These are phyloP conservation scores for Acidomyces sp. DNA, from an alignment of 495 filamentous ascomycete genomes.

Conservation along the genomic window DNA sequence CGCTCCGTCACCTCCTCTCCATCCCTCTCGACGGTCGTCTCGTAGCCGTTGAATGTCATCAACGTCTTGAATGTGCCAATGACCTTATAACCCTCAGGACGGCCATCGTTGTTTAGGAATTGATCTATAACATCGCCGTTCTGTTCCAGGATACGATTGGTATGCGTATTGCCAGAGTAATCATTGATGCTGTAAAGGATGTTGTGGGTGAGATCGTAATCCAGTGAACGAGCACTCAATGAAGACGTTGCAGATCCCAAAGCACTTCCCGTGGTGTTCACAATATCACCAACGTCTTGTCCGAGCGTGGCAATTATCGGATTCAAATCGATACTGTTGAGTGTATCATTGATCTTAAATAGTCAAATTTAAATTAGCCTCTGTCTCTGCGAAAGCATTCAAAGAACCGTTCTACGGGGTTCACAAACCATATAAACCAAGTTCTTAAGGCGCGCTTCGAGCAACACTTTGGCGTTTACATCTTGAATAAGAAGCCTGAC, in stretches of 20 bases:
- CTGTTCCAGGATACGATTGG: slow-evolving; percentile 42
- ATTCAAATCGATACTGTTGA: slow-evolving; percentile 44
- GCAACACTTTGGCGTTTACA: slow-evolving; percentile 36
- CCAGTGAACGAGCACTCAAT: slow-evolving; percentile 19
- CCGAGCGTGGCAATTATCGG: slow-evolving; percentile 43
- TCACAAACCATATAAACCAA: slow-evolving; percentile 45
- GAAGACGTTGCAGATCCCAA: slow-evolving; percentile 11
- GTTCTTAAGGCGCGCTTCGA: slow-evolving; percentile 44
- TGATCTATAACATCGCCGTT: slow-evolving; percentile 41
- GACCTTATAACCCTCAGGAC: slow-evolving; percentile 26
- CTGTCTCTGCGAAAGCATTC: no score
- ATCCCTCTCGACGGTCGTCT: slow-evolving; percentile 32
- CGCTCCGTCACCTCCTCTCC: slow-evolving; percentile 33
- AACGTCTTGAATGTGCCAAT: slow-evolving; percentile 38
- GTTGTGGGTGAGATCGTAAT: slow-evolving; percentile 37
- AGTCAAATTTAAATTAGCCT: no score
- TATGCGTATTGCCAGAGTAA: slow-evolving; percentile 41
- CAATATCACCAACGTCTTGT: slow-evolving; percentile 34
- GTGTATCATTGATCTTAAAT: slow-evolving; percentile 37
- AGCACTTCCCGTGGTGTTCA: slow-evolving; percentile 32
- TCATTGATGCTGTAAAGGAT: slow-evolving; percentile 45
- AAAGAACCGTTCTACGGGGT: no score
- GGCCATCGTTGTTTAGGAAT: slow-evolving; percentile 40
- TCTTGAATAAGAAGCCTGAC: slow-evolving; percentile 42
- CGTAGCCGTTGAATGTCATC: slow-evolving; percentile 43